Conservation (phyloP, 768 basidiomycete species). For the Coprinopsis cinerea region DNA sequence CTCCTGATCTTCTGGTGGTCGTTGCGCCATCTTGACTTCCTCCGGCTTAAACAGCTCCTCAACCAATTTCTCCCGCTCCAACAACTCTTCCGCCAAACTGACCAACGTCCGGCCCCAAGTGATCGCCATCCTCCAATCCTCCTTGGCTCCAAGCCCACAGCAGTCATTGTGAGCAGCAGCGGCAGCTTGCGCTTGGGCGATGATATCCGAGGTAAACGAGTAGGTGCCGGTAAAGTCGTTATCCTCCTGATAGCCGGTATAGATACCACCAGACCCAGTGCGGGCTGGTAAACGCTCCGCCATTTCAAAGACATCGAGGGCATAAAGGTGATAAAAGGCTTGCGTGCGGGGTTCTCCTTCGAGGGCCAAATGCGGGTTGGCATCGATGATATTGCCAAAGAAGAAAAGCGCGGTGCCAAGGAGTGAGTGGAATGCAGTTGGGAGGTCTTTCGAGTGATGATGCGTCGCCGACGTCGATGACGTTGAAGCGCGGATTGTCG, state of each 20-base stretch:
- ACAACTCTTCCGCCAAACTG: slow-evolving; percentile 48
- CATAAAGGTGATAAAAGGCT: slow-evolving; percentile 58
- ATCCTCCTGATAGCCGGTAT: neutral
- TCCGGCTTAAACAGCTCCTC: slow-evolving; percentile 11
- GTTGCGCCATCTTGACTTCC: slow-evolving; percentile 11
- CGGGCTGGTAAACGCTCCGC: slow-evolving; percentile 53
- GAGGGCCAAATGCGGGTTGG: slow-evolving; percentile 43
- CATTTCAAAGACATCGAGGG: slow-evolving; percentile 65
- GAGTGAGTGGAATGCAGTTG: slow-evolving; percentile 62
- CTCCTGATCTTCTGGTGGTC: slow-evolving; percentile 12
- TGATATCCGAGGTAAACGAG: neutral
- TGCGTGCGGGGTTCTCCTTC: slow-evolving; percentile 49
- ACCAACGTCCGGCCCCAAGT: slow-evolving; percentile 64
- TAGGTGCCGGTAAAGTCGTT: neutral
- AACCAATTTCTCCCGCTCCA: slow-evolving; percentile 22
- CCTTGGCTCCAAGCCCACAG: slow-evolving; percentile 17
- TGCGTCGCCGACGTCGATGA: slow-evolving; percentile 25
- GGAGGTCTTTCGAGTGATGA: slow-evolving; percentile 39
- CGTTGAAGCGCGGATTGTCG: slow-evolving; percentile 2
- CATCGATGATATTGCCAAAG: slow-evolving; percentile 55
- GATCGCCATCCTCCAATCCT: slow-evolving; percentile 67
- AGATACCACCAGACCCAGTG: slow-evolving; percentile 16
- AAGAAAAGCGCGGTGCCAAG: slow-evolving; percentile 60
- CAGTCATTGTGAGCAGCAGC: neutral
- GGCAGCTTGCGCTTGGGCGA: neutral